These are phyloP conservation scores for Neurospora sp. DNA, from an alignment of 495 filamentous ascomycete genomes.

Conservation along the genomic window DNA sequence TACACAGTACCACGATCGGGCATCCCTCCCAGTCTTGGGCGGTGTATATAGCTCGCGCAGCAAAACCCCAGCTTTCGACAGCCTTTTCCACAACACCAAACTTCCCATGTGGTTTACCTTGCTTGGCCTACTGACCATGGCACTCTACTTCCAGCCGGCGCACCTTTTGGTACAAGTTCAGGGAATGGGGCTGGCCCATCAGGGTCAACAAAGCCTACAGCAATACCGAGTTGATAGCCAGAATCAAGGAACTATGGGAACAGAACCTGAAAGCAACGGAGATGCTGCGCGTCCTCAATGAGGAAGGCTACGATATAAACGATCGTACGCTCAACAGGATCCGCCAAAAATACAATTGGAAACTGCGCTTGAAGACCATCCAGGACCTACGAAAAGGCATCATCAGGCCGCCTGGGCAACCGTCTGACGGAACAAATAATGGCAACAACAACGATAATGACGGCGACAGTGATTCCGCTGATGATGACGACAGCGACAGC, in stretches of 20 bases:
- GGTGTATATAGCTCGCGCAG: not conserved
- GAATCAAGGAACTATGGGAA: constrained; percentile 69
- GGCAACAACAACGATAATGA: not conserved
- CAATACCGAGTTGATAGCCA: constrained; percentile 50
- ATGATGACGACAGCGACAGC: not conserved
- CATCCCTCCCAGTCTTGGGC: not conserved
- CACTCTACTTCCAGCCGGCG: constrained; percentile 45
- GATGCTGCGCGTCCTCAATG: constrained; percentile 59
- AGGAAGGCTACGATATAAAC: constrained; percentile 62
- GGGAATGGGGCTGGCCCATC: constrained; percentile 66
- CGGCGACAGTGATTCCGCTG: not conserved
- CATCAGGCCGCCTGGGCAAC: constrained; percentile 36
- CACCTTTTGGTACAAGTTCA: constrained; percentile 63
- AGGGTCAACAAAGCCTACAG: constrained; percentile 62
- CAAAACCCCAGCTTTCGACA: not conserved
- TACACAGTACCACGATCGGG: constrained; percentile 8
- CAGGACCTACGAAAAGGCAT: constrained; percentile 50
- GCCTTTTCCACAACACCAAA: not conserved
- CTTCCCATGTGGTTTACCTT: not conserved
- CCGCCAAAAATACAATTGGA: not conserved
- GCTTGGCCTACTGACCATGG: constrained; percentile 7
- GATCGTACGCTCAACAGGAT: constrained; percentile 45
- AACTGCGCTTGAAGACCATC: constrained; percentile 49
- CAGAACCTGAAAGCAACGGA: constrained; percentile 55
- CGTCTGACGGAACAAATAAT: constrained; percentile 20